Conservation (phyloP, 2,329 filamentous ascomycete species). For the Colletotrichum sp. region DNA sequence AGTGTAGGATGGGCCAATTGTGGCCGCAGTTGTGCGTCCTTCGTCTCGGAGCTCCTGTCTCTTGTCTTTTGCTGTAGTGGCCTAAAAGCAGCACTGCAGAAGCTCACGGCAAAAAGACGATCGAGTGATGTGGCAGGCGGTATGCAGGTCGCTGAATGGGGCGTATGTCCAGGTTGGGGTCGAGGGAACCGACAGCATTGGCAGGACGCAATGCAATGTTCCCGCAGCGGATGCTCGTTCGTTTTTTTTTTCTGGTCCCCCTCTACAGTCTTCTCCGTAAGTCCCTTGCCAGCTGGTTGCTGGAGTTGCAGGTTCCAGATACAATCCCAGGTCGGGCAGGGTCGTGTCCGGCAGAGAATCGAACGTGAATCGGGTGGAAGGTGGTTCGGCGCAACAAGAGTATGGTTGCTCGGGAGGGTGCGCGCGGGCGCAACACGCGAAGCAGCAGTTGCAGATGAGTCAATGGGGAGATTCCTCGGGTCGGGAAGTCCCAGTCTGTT, state of each 20-base stretch:
- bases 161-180: slow-evolving; percentile 35
- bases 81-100: slow-evolving; percentile 44
- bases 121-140: slow-evolving; percentile 51
- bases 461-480: not conserved
- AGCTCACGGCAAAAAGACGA: slow-evolving; percentile 39
- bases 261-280: not conserved
- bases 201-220: slow-evolving; percentile 12
- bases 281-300: slow-evolving; percentile 1
- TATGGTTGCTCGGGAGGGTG: not conserved
- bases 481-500: not conserved
- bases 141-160: slow-evolving; percentile 52
- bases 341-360: slow-evolving; percentile 5
- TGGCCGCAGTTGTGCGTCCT: slow-evolving; percentile 12
- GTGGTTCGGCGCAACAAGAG: slow-evolving; percentile 16
- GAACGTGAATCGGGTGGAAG: slow-evolving; percentile 3
- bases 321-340: not conserved
- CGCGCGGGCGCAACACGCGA: slow-evolving; percentile 16
- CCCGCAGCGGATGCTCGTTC: slow-evolving; percentile 14
- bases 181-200: slow-evolving; percentile 27
- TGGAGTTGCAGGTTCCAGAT: not conserved
- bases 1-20: slow-evolving; percentile 20
- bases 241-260: not conserved
- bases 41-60: slow-evolving; percentile 21
- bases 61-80: slow-evolving; percentile 30
- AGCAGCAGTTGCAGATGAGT: slow-evolving; percentile 16